Evolutionary conservation across 768 basidiomycete genomes (phyloP).

Genomic region (Collybiopsis luxurians): DNA sequence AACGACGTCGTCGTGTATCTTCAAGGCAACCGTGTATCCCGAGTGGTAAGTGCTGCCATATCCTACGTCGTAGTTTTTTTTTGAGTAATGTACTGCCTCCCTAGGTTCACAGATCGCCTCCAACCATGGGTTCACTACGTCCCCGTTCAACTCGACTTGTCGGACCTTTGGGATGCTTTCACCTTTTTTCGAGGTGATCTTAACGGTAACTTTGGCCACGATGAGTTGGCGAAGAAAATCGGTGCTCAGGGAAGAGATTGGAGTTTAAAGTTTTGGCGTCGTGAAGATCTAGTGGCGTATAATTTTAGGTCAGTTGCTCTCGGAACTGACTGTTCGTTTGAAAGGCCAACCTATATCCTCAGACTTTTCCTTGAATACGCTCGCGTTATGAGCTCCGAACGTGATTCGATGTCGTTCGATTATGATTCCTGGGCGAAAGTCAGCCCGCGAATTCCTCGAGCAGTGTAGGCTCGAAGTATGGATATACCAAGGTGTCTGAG

Average conservation of each 20-base stretch:
- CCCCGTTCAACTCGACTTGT: constrained; percentile 61
- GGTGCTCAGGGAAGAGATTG: constrained; percentile 49
- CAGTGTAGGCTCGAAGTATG: no score
- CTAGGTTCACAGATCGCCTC: constrained; percentile 54
- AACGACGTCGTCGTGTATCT: constrained; percentile 57
- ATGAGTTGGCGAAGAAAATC: constrained; percentile 53
- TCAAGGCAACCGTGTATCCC: constrained; percentile 72
- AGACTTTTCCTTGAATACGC: constrained; percentile 51
- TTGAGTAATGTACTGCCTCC: neutral
- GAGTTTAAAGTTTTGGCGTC: constrained; percentile 50
- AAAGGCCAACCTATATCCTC: neutral
- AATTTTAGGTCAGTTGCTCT: constrained; percentile 40
- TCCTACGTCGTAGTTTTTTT: neutral
- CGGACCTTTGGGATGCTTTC: constrained; percentile 68
- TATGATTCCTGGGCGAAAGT: neutral
- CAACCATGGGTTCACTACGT: constrained; percentile 76
- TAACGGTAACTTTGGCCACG: constrained; percentile 57
- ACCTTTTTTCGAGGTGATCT: constrained; percentile 70
- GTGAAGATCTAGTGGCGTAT: constrained; percentile 53
- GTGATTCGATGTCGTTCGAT: constrained; percentile 30
- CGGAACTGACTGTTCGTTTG: neutral
- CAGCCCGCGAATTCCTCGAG: neutral
- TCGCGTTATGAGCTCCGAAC: constrained; percentile 40
- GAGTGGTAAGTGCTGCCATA: constrained; percentile 50
- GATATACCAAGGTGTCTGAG: no score